phyloP scores from a whole-genome alignment of 179 eudicot species.

The Carnegiea gigantea region DNA sequence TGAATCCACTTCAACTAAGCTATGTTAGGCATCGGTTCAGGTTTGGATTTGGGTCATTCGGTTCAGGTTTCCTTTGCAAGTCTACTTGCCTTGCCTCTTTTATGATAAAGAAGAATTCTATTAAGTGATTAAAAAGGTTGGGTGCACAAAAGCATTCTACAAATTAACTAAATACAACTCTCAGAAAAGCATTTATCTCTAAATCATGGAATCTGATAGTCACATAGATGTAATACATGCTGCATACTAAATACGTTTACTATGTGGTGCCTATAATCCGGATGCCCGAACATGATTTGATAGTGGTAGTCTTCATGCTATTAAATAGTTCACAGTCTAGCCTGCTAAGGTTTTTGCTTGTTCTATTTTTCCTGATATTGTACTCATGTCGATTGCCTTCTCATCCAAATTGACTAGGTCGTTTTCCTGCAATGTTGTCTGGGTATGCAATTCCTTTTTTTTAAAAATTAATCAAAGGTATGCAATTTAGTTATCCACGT shows the following conservation, averaged over 20 bases:
- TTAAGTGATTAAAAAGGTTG: not conserved
- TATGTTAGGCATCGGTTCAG: no score
- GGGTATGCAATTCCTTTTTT: not conserved
- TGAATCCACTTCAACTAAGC: no score
- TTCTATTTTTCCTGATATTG: no score
- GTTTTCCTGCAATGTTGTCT: not conserved
- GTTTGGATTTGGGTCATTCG: no score
- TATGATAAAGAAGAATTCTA: not conserved
- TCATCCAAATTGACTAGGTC: not conserved
- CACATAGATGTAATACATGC: conserved; percentile 11
- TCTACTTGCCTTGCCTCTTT: not conserved
- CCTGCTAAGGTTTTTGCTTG: no score
- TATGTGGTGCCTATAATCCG: not conserved
- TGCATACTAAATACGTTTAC: conserved; percentile 1
- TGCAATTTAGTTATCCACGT: not conserved
- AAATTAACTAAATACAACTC: not conserved
- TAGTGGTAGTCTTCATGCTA: not conserved
- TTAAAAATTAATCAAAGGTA: not conserved
- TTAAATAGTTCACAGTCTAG: not conserved
- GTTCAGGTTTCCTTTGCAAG: no score
- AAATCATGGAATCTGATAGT: conserved; percentile 13
- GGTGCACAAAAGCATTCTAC: not conserved
- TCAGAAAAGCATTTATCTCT: conserved; percentile 17
- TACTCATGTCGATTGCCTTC: not conserved
- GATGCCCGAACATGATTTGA: not conserved